Percentiles rank a stretch among this genome's conserved stretches.
Conservation (phyloP, 1,284 basidiomycete species). For the Prillingera fragicola region DNA sequence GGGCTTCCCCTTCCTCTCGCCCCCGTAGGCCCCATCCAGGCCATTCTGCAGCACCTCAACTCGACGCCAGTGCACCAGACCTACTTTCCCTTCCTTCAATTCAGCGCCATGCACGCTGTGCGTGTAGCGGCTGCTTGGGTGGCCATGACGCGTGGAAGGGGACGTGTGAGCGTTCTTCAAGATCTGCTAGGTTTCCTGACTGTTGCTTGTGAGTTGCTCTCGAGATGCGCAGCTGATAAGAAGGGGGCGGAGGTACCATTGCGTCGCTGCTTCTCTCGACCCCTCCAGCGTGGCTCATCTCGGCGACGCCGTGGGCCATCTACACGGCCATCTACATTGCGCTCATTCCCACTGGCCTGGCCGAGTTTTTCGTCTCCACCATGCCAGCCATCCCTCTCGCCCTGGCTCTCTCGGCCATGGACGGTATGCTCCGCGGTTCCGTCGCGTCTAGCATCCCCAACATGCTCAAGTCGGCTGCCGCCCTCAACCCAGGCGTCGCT, state of each 20-base stretch:
- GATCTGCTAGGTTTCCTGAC: conserved; percentile 40
- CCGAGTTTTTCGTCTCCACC: conserved; percentile 21
- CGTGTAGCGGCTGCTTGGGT: conserved; percentile 37
- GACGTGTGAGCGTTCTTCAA: conserved; percentile 23
- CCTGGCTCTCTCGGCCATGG: conserved; percentile 25
- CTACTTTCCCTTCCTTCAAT: conserved; percentile 32
- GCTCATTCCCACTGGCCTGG: conserved; percentile 29
- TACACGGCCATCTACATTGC: conserved; percentile 31
- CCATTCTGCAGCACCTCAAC: conserved; percentile 29
- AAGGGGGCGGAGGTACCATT: conserved; percentile 43
- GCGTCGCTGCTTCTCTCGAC: conserved; percentile 31
- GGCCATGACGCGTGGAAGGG: conserved; percentile 21
- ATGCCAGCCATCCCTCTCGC: conserved; percentile 29
- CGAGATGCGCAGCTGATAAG: neutral
- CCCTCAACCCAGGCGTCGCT: neutral
- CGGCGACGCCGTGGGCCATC: conserved; percentile 35
- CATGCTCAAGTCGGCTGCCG: conserved; percentile 6
- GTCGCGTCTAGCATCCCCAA: conserved; percentile 25
- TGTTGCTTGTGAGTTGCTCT: conserved; percentile 34
- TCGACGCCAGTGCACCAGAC: conserved; percentile 27
- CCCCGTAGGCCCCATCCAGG: conserved; percentile 18
- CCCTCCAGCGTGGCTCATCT: conserved; percentile 41
- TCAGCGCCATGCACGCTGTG: conserved; percentile 36
- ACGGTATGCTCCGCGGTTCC: conserved; percentile 33
- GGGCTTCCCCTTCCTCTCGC: conserved; percentile 11